Conservation (phyloP, 768 basidiomycete genomes). For the Jaapia argillacea region DNA sequence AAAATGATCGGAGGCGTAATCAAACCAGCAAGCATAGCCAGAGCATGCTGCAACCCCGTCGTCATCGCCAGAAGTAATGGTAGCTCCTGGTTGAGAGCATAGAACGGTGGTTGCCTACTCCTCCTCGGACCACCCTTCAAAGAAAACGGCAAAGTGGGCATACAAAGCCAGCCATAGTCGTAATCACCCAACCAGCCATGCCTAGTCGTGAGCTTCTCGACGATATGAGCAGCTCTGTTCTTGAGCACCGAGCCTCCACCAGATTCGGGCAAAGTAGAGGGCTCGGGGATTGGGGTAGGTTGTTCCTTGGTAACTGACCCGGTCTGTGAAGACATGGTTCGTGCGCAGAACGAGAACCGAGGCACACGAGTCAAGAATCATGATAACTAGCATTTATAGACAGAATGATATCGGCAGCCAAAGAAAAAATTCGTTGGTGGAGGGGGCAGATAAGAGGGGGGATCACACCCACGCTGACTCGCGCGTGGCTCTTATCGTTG, state of each 20-base stretch:
- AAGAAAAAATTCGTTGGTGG: no score
- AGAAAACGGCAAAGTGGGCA: slow-evolving; percentile 54
- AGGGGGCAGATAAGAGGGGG: no score
- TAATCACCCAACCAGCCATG: slow-evolving; percentile 83
- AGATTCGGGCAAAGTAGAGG: slow-evolving; percentile 3
- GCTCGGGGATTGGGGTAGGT: slow-evolving; percentile 14
- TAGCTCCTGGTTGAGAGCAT: slow-evolving; percentile 59
- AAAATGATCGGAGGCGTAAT: slow-evolving; percentile 83
- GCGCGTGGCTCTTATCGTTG: no score
- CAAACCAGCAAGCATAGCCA: slow-evolving; percentile 76
- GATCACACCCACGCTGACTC: no score
- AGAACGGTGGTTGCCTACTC: slow-evolving; percentile 54
- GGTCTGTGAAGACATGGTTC: neutral
- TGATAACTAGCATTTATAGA: no score
- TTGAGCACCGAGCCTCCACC: neutral
- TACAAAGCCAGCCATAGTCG: slow-evolving; percentile 65
- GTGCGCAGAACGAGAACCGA: neutral
- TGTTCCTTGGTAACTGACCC: slow-evolving; percentile 19
- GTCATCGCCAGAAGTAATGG: slow-evolving; percentile 67
- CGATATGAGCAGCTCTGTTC: slow-evolving; percentile 9
- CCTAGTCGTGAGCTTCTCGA: slow-evolving; percentile 32
- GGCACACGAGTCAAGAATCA: no score
- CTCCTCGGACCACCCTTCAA: slow-evolving; percentile 16
- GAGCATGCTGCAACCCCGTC: slow-evolving; percentile 64
- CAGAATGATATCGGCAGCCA: no score